Percentiles rank a stretch among this genome's conserved stretches.
phyloP scores from a whole-genome alignment of 2,329 filamentous ascomycete genomes.

The Gnomoniopsis sp. region DNA sequence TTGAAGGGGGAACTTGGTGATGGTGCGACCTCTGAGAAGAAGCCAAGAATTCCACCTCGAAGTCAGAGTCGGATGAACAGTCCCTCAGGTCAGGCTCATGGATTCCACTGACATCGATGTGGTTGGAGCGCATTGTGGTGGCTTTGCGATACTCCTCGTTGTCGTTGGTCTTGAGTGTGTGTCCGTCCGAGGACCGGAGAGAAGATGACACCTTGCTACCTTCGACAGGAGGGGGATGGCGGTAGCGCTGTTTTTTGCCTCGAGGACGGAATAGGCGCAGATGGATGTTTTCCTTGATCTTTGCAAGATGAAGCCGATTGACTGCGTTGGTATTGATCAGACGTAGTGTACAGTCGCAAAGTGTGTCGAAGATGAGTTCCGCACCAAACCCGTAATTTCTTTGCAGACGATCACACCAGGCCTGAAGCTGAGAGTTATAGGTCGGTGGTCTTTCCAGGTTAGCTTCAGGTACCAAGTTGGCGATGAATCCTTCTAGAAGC shows the following conservation, averaged over 20 bases:
- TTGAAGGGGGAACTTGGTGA: background rate
- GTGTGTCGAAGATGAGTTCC: background rate
- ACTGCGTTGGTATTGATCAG: background rate
- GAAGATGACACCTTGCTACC: background rate
- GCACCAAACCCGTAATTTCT: background rate
- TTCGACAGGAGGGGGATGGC: constrained; percentile 3
- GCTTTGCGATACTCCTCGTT: background rate
- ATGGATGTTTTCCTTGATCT: constrained; percentile 1
- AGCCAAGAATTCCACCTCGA: constrained; percentile 5
- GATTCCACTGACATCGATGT: background rate
- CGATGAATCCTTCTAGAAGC: constrained; percentile 6
- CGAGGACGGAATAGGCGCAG: background rate
- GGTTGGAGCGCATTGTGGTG: background rate
- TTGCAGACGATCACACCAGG: constrained; percentile 10
- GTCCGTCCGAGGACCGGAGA: background rate
- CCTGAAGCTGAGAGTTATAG: background rate
- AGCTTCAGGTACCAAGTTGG: background rate
- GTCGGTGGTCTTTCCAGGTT: background rate
- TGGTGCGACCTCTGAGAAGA: background rate
- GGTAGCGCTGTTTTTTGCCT: background rate
- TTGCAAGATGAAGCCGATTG: constrained; percentile 1
- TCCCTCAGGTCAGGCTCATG: background rate
- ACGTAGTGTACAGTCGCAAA: constrained; percentile 14
- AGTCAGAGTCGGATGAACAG: background rate
- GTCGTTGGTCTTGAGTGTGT: background rate